These are phyloP conservation scores for Elsinoe perseae DNA, from an alignment of 2,329 filamentous ascomycete species.

Conservation along the genomic window DNA sequence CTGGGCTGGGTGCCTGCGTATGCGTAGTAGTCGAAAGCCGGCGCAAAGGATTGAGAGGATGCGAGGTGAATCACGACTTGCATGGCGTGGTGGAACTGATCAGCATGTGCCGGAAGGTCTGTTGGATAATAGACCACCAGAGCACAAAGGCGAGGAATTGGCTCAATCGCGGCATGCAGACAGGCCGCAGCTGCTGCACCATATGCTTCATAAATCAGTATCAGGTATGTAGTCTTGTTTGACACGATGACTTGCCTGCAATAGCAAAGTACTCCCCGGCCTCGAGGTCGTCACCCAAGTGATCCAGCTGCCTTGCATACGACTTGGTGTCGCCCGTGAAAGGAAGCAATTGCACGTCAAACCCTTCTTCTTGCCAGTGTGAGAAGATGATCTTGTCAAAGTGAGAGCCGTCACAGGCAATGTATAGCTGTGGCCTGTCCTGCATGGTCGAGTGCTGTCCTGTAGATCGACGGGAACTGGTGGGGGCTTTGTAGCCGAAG, in stretches of 20 bases:
- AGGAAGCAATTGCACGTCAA: conserved; percentile 34
- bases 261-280: conserved; percentile 27
- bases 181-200: conserved; percentile 35
- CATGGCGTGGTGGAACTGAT: conserved; percentile 33
- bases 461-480: neutral
- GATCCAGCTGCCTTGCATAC: conserved; percentile 30
- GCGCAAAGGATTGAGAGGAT: conserved; percentile 30
- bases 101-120: conserved; percentile 30
- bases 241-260: conserved; percentile 18
- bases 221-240: neutral
- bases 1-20: conserved; percentile 34
- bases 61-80: conserved; percentile 37
- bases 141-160: conserved; percentile 34
- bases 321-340: conserved; percentile 22
- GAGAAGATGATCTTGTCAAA: conserved; percentile 34
- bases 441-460: neutral
- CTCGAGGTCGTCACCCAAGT: conserved; percentile 34
- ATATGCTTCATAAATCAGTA: conserved; percentile 29
- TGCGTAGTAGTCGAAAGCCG: conserved; percentile 34
- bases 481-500: neutral
- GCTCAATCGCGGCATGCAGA: conserved; percentile 36
- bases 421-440: conserved; percentile 27
- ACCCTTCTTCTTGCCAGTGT: conserved; percentile 38
- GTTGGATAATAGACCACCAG: conserved; percentile 39
- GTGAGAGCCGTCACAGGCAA: conserved; percentile 33